These are phyloP conservation scores for Talaromyces piceae DNA, from an alignment of 2,329 filamentous ascomycete species.

Conservation along the genomic window DNA sequence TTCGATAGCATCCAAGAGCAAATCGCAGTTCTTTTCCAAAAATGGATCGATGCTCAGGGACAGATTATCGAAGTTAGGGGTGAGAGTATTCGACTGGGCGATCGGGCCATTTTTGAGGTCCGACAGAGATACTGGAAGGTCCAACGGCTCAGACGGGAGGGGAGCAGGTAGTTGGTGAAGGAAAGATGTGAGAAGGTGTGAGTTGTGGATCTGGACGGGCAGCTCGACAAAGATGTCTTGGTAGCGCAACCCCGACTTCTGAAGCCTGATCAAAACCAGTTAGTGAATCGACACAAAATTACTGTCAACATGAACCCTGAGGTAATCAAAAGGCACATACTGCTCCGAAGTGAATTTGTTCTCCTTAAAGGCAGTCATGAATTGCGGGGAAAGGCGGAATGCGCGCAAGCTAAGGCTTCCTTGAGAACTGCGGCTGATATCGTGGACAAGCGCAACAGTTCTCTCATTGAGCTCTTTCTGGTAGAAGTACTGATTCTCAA, in stretches of 20 bases:
- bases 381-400: constrained; percentile 78
- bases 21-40: constrained; percentile 95
- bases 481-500: constrained; percentile 97
- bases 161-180: constrained; percentile 80
- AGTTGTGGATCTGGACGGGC: constrained; percentile 88
- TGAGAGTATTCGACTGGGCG: constrained; percentile 57
- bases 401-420: constrained; percentile 83
- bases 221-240: constrained; percentile 90
- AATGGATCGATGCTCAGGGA: constrained; percentile 94
- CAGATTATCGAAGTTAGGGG: constrained; percentile 82
- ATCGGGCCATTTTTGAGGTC: constrained; percentile 62
- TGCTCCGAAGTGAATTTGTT: constrained; percentile 94
- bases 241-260: constrained; percentile 89
- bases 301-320: no score
- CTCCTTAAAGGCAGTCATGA: constrained; percentile 92
- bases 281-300: constrained; percentile 19
- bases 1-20: constrained; percentile 94
- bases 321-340: constrained; percentile 47
- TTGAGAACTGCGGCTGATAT: constrained; percentile 90
- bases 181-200: constrained; percentile 89
- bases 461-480: constrained; percentile 85
- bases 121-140: constrained; percentile 69
- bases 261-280: constrained; percentile 53
- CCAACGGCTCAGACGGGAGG: constrained; percentile 58
- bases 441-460: constrained; percentile 84